Conservation (phyloP, 2,329 filamentous ascomycete species). For the Fusarium ambrosium region DNA sequence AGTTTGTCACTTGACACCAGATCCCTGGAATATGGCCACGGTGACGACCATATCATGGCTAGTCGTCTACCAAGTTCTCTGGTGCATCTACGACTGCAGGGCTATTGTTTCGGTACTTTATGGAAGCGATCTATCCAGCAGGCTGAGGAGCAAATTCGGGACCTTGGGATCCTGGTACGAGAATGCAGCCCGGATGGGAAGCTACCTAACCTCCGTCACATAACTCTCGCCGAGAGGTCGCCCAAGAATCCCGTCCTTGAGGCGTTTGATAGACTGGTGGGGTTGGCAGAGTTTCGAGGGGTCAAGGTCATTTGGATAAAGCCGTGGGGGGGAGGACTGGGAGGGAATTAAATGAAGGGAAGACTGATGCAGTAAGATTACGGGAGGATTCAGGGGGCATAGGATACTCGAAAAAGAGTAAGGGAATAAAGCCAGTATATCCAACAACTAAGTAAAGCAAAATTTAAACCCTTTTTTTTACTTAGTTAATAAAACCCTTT, state of each 20-base stretch:
- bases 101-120: not conserved
- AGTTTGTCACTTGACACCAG: not conserved
- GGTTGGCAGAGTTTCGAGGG: not conserved
- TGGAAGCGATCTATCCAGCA: not conserved
- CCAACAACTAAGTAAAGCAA: no score
- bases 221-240: not conserved
- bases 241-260: not conserved
- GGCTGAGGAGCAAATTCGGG: not conserved
- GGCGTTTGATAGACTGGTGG: not conserved
- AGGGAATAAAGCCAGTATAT: no score
- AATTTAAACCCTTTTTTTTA: no score
- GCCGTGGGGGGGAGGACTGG: not conserved
- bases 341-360: not conserved
- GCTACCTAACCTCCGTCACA: not conserved
- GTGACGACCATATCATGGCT: not conserved
- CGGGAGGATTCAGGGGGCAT: not conserved
- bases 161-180: not conserved
- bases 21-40: not conserved
- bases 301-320: not conserved
- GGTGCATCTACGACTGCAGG: not conserved
- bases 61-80: not conserved
- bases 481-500: no score
- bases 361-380: not conserved
- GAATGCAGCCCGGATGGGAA: not conserved
- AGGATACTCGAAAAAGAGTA: no score